These are phyloP conservation scores for Vigna mungo DNA, from an alignment of 306 rosid genomes.

Conservation along the genomic window DNA sequence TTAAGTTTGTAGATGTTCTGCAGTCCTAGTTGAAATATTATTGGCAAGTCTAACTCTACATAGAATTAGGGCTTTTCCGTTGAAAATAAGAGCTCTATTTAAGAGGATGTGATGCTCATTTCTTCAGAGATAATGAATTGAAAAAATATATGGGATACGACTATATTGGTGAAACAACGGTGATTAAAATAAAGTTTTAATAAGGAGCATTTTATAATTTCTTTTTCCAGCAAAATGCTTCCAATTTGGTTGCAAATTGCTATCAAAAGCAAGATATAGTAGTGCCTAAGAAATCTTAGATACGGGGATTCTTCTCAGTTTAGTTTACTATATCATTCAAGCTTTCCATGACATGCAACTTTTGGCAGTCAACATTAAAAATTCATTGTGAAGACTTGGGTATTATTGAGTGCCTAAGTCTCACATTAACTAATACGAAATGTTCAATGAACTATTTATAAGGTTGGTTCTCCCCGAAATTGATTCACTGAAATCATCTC, in stretches of 20 bases:
- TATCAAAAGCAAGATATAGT: conserved; percentile 12
- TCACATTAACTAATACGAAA: too few relatives aligned
- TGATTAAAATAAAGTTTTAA: not conserved
- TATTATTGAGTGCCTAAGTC: too few relatives aligned
- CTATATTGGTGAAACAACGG: not conserved
- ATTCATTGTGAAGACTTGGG: not conserved
- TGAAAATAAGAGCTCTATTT: conserved; percentile 17
- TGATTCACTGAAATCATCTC: conserved; percentile 7
- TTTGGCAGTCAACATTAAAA: conserved; percentile 3
- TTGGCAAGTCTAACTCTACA: conserved; percentile 29
- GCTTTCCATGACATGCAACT: conserved; percentile 1
- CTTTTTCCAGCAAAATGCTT: conserved; percentile 4
- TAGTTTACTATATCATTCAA: not conserved
- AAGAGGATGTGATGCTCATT: conserved; percentile 10
- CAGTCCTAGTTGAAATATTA: conserved; percentile 22
- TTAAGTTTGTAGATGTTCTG: not conserved
- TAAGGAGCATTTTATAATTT: not conserved
- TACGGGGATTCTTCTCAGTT: not conserved
- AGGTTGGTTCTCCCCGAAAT: not conserved
- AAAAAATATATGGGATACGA: not conserved
- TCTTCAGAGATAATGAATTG: not conserved
- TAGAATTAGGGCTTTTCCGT: conserved; percentile 6
- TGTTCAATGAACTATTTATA: too few relatives aligned
- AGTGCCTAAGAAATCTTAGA: conserved; percentile 2
- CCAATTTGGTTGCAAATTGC: conserved; percentile 4